Percentiles rank a stretch among this genome's conserved stretches.
These are phyloP conservation scores for Cytospora leucostoma DNA, from an alignment of 2,329 filamentous ascomycete genomes.

Conservation along the genomic window DNA sequence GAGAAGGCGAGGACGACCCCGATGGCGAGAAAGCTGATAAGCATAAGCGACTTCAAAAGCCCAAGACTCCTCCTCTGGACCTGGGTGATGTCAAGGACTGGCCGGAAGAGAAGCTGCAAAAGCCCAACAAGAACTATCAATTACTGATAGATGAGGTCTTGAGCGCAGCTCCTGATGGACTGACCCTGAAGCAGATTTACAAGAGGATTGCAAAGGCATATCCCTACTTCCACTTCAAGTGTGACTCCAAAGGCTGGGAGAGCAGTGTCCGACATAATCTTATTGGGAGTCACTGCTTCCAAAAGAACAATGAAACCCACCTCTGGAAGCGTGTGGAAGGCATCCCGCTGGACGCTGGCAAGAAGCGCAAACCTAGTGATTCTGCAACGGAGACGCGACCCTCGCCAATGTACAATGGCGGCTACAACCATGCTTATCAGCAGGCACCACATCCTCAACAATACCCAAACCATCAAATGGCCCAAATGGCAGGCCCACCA, in stretches of 20 bases:
- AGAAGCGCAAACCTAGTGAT: conserved; percentile 59
- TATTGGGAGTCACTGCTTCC: conserved; percentile 62
- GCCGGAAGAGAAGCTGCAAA: conserved; percentile 59
- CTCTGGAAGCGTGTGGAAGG: conserved; percentile 60
- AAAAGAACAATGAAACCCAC: conserved; percentile 57
- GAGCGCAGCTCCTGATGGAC: conserved; percentile 53
- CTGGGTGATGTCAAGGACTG: conserved; percentile 55
- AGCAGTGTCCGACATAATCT: conserved; percentile 66
- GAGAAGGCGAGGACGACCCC: conserved; percentile 56
- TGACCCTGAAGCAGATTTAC: conserved; percentile 64
- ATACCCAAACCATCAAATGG: conserved; percentile 29
- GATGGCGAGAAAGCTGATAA: conserved; percentile 56
- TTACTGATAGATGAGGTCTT: conserved; percentile 63
- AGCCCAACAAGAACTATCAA: conserved; percentile 64
- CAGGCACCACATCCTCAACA: conserved; percentile 29
- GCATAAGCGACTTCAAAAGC: conserved; percentile 64
- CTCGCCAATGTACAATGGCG: conserved; percentile 33
- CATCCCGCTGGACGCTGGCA: conserved; percentile 60
- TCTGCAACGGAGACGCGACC: conserved; percentile 36
- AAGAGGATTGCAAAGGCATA: conserved; percentile 61
- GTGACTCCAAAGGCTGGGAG: conserved; percentile 66
- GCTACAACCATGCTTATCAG: conserved; percentile 26
- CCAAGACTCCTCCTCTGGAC: conserved; percentile 61
- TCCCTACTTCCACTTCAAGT: conserved; percentile 61
- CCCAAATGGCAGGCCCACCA: conserved; percentile 17